Conservation (phyloP, 805 yeast genomes). For the Wickerhamiella cacticola region DNA sequence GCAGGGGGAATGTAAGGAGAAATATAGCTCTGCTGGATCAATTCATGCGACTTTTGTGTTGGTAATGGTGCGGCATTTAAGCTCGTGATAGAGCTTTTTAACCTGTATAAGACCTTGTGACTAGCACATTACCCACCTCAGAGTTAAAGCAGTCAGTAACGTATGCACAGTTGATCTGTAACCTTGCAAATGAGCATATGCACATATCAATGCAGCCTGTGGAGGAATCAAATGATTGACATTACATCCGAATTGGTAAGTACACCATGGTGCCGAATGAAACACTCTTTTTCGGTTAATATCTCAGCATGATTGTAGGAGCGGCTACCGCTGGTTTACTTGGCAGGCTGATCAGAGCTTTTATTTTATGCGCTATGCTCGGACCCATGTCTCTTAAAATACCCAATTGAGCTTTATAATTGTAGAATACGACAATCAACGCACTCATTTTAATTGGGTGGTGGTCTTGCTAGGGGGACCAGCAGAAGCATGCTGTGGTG, state of each 20-base stretch:
- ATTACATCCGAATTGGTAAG: neutral
- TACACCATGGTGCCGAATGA: neutral
- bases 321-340: no score
- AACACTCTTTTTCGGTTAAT: neutral
- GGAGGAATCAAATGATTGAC: neutral
- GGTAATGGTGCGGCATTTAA: neutral
- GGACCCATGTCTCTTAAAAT: neutral
- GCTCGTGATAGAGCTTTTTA: no score
- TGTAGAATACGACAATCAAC: no score
- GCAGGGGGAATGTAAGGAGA: slow-evolving; percentile 1
- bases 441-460: no score
- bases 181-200: neutral
- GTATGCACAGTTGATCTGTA: neutral
- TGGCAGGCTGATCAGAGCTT: neutral
- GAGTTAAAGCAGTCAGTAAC: neutral
- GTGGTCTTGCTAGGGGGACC: no score
- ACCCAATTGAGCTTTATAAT: no score
- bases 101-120: no score
- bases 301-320: neutral
- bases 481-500: no score
- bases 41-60: neutral
- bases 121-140: no score
- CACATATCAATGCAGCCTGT: neutral
- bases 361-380: neutral
- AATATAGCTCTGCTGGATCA: neutral